Evolutionary conservation across 2,329 filamentous ascomycete species (phyloP), one percentile per base, ranked within the genome.

Genomic region (Diplodia scrobiculata): DNA sequence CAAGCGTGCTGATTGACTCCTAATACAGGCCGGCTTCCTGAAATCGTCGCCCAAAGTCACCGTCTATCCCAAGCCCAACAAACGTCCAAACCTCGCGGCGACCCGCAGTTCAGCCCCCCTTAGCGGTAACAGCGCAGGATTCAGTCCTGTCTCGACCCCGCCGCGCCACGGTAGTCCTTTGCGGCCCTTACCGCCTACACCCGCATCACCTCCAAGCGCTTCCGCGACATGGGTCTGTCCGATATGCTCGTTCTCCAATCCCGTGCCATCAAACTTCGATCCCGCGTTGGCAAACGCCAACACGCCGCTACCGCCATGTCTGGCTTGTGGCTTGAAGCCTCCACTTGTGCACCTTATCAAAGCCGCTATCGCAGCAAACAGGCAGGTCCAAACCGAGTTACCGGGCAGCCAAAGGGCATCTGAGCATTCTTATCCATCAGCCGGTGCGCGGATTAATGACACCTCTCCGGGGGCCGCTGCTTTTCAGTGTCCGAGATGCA

Each of bases 11-110:
- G 52, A 66, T 63, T 66, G 52, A 66, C 55, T 45, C 34, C 10
- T 10, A 34, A 52, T 25, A 19, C 70, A 92, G 89, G 91, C 91
- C 48, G 91, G 95, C 34, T 98, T 99, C 72, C 81, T 98, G 51
- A 97, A 96, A 75, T 98, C 95, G 0, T 98, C 95, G 1, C 82
- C 95, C 6, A 99, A 99, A 79, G 87, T 99, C 69, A 97, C 91
- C 1, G 80, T 99, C 64, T 86, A 92, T 69, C 91, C 93, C 0
- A 98, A 97, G 73, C 86, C 90, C 0, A 78, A 84, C 17, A 96
- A 91, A 76, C 84, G 86, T 69, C 81, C 78, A 54, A 74, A 83
- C 53, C 36, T 63, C 38, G 54, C 71, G 70, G 6, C 81, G 86
- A 7, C 76, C 81, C 10, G 75, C 78, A 48, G 77, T 80, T 47